phyloP scores from a whole-genome alignment of 805 yeast species.

The Candida sphagnicola region DNA sequence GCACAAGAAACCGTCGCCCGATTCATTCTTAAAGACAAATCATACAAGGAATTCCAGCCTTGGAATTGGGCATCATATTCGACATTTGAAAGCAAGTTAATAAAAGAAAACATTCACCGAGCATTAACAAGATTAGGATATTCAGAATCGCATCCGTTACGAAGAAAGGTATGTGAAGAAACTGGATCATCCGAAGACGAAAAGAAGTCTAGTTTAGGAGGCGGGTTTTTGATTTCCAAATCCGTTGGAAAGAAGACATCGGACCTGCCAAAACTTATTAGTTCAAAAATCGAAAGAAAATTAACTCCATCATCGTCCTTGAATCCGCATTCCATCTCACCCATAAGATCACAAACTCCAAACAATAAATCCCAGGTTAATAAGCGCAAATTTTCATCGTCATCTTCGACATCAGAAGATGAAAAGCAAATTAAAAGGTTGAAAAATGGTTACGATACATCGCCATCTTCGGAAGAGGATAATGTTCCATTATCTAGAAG shows the following conservation, averaged over 20 bases:
- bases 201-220: constrained; percentile 11
- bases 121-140: constrained; percentile 41
- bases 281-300: neutral
- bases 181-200: constrained; percentile 1
- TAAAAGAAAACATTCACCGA: constrained; percentile 29
- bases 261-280: constrained; percentile 2
- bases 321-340: neutral
- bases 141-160: constrained; percentile 40
- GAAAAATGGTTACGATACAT: constrained; percentile 21
- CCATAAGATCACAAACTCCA: constrained; percentile 1
- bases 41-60: constrained; percentile 37
- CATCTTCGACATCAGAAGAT: constrained; percentile 7
- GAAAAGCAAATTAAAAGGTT: constrained; percentile 9
- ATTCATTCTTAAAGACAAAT: constrained; percentile 35
- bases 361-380: constrained; percentile 2
- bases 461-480: constrained; percentile 35
- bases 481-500: constrained; percentile 9
- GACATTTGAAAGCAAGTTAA: constrained; percentile 25
- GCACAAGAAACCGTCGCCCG: constrained; percentile 1
- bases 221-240: constrained; percentile 16
- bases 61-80: constrained; percentile 33
- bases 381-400: constrained; percentile 9
- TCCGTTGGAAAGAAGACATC: constrained; percentile 3
- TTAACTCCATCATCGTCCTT: neutral
- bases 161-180: constrained; percentile 25